Conservation (phyloP, 306 rosid species). For the Hylodesmum podocarpum region DNA sequence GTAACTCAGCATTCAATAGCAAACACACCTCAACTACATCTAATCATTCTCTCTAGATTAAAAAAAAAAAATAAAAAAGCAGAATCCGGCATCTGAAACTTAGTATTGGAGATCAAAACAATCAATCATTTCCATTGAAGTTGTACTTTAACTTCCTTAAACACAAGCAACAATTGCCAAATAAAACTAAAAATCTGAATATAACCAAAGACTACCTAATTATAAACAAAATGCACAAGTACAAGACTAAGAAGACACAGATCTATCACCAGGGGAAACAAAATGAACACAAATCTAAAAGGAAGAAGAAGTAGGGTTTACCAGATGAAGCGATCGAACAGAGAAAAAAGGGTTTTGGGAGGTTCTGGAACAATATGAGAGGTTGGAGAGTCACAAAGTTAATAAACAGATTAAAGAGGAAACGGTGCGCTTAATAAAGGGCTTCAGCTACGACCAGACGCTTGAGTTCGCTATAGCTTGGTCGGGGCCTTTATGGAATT, state of each 20-base stretch:
- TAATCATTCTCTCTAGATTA: background rate
- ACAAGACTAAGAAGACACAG: slow-evolving; percentile 37
- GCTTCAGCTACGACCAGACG: no score
- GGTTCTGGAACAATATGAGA: slow-evolving; percentile 52
- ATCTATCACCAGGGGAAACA: slow-evolving; percentile 37
- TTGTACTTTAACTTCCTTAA: background rate
- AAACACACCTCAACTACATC: background rate
- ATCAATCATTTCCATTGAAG: background rate
- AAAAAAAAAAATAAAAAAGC: background rate
- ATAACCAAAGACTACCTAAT: background rate
- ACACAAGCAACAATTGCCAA: background rate
- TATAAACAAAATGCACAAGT: slow-evolving; percentile 15
- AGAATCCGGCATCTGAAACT: background rate
- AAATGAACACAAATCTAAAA: background rate
- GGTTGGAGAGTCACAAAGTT: background rate
- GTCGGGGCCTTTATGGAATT: slow-evolving; percentile 43
- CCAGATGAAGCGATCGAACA: slow-evolving; percentile 33
- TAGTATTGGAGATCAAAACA: background rate
- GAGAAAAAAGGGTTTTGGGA: slow-evolving; percentile 2
- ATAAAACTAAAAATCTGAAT: background rate
- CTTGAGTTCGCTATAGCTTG: background rate
- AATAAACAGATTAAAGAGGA: background rate
- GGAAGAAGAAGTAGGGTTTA: slow-evolving; percentile 16
- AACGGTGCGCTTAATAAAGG: background rate
- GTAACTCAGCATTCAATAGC: background rate